phyloP scores from a whole-genome alignment of 805 yeast species.

The Candida coquimbonensis region DNA sequence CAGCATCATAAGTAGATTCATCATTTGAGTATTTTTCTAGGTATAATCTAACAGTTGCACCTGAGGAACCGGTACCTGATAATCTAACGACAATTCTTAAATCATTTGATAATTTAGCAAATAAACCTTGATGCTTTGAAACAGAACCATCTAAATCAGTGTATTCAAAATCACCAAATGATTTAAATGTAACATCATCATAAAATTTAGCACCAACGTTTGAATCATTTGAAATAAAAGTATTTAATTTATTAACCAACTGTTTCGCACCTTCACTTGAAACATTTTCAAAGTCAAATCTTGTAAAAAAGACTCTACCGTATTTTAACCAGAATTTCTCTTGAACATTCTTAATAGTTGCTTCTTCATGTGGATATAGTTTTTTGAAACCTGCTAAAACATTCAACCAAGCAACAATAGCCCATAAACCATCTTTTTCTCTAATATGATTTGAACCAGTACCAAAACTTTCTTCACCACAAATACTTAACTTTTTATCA shows the following conservation, averaged over 20 bases:
- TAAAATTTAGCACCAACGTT: constrained; percentile 46
- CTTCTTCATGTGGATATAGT: constrained; percentile 45
- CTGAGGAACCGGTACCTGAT: constrained; percentile 96
- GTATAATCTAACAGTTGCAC: constrained; percentile 93
- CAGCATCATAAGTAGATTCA: constrained; percentile 35
- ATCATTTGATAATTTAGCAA: constrained; percentile 73
- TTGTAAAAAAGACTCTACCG: constrained; percentile 95
- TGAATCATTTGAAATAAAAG: constrained; percentile 28
- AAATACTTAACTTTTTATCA: constrained; percentile 85
- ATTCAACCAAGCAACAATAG: constrained; percentile 94
- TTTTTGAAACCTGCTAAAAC: constrained; percentile 79
- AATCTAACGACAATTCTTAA: constrained; percentile 82
- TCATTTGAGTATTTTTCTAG: constrained; percentile 77
- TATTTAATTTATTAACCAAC: constrained; percentile 49
- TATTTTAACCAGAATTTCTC: constrained; percentile 81
- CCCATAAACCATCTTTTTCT: constrained; percentile 98
- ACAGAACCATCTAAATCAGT: constrained; percentile 94
- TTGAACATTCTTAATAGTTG: constrained; percentile 76
- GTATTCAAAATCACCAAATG: constrained; percentile 85
- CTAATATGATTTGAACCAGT: constrained; percentile 97
- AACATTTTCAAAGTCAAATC: constrained; percentile 90
- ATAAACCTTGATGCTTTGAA: constrained; percentile 82
- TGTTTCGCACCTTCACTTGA: constrained; percentile 65
- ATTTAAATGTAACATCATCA: constrained; percentile 46
- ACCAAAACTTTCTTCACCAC: constrained; percentile 98